A percentile compares a stretch with the other conserved stretches of the same genome.
These are phyloP conservation scores for Pachysandra terminalis DNA, from an alignment of 164 flowering plant species.

Conservation along the genomic window DNA sequence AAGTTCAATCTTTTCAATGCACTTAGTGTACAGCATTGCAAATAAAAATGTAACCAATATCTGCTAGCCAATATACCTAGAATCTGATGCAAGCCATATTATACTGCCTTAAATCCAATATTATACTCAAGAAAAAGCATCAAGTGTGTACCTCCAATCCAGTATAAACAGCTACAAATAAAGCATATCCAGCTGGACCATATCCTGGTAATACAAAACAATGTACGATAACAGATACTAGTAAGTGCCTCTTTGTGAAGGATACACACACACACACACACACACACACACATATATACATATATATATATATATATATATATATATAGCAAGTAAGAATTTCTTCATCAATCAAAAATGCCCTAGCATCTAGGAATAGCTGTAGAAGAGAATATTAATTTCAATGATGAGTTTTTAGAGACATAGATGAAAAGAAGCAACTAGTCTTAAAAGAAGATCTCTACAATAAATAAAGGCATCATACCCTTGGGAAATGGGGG, in stretches of 20 bases:
- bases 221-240: neutral
- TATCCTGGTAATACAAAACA: conserved; percentile 49
- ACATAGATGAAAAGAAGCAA: neutral
- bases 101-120: neutral
- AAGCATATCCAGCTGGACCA: conserved; percentile 96
- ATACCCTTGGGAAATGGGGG: neutral
- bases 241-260: neutral
- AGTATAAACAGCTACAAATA: conserved; percentile 90
- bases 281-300: no score
- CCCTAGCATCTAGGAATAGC: neutral
- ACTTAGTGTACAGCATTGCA: no score
- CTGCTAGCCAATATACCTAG: no score
- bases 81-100: no score
- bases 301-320: no score
- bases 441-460: neutral
- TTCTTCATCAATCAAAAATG: neutral
- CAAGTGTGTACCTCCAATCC: conserved; percentile 64
- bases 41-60: no score
- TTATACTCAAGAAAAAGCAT: neutral
- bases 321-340: neutral
- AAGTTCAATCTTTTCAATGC: neutral
- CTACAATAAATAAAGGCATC: neutral
- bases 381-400: neutral
- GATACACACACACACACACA: no score
- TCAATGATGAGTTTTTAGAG: neutral